Conservation (phyloP, 139 green algal genomes). For the Trebouxia sp. region DNA sequence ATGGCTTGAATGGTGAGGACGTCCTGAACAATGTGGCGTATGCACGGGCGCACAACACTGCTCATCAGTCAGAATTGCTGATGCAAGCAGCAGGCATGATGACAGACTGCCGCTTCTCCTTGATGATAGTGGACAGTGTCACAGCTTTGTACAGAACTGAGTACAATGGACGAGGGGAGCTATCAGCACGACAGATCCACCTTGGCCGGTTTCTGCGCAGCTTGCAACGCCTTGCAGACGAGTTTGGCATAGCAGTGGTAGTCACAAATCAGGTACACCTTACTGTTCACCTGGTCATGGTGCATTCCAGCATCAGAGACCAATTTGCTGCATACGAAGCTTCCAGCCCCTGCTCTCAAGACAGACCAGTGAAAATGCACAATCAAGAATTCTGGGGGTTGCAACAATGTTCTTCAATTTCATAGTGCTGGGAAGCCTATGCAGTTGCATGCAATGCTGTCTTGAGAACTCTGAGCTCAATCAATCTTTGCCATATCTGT, state of each 20-base stretch:
- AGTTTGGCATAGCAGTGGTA: constrained; percentile 96
- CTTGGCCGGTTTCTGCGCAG: constrained; percentile 87
- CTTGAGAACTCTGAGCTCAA: too few species aligned
- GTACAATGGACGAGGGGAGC: constrained; percentile 65
- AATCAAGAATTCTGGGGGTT: too few species aligned
- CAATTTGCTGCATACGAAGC: background rate
- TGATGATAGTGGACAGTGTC: constrained; percentile 96
- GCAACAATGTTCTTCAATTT: too few species aligned
- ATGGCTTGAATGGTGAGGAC: constrained; percentile 81
- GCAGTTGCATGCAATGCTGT: too few species aligned
- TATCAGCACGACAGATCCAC: constrained; percentile 36
- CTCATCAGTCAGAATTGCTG: constrained; percentile 94
- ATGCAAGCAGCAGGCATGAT: constrained; percentile 90
- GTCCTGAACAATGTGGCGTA: constrained; percentile 99
- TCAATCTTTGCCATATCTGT: background rate
- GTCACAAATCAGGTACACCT: constrained; percentile 92
- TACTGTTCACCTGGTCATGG: background rate
- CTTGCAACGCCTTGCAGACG: constrained; percentile 89
- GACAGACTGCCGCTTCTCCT: constrained; percentile 87
- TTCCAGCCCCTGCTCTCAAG: too few species aligned
- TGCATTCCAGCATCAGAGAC: background rate
- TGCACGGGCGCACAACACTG: constrained; percentile 97
- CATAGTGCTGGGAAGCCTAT: too few species aligned
- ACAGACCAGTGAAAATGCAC: too few species aligned
- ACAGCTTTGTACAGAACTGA: constrained; percentile 85